phyloP scores from a whole-genome alignment of 805 yeast species.

The Candida multigemmis region DNA sequence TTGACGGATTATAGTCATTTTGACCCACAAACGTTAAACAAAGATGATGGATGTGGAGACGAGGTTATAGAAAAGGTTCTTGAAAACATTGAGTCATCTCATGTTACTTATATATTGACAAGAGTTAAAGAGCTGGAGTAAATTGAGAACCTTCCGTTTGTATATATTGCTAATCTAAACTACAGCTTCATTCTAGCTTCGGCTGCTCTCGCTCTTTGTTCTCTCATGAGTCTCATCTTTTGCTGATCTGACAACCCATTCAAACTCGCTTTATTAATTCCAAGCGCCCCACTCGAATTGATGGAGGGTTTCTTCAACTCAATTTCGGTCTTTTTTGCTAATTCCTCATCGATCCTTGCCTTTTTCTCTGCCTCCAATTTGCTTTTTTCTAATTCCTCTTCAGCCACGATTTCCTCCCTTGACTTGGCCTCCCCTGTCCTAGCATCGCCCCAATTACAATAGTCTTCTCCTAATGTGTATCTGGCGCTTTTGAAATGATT shows the following conservation, averaged over 20 bases:
- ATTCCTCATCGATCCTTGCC: slow-evolving; percentile 31
- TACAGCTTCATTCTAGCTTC: slow-evolving; percentile 59
- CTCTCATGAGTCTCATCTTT: slow-evolving; percentile 73
- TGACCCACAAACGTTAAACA: slow-evolving; percentile 37
- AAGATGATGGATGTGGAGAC: slow-evolving; percentile 2
- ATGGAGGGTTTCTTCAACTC: slow-evolving; percentile 25
- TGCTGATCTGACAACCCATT: slow-evolving; percentile 68
- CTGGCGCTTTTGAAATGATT: slow-evolving; percentile 65
- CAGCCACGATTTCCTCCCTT: slow-evolving; percentile 45
- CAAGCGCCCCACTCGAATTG: slow-evolving; percentile 23
- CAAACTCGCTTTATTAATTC: slow-evolving; percentile 19
- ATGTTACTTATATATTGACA: slow-evolving; percentile 33
- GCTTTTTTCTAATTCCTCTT: slow-evolving; percentile 26
- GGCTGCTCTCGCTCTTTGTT: slow-evolving; percentile 93
- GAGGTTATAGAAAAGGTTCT: slow-evolving; percentile 3
- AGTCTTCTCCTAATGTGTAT: slow-evolving; percentile 54
- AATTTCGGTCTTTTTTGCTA: slow-evolving; percentile 32
- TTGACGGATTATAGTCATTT: slow-evolving; percentile 56
- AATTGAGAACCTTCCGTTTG: too few relatives aligned
- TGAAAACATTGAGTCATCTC: slow-evolving; percentile 2
- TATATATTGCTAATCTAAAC: slow-evolving; percentile 2
- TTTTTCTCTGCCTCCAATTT: slow-evolving; percentile 30
- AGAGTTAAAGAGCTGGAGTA: too few relatives aligned
- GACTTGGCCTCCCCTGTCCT: slow-evolving; percentile 54
- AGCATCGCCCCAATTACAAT: slow-evolving; percentile 61